Percentiles rank a stretch among this genome's conserved stretches.
phyloP scores from a whole-genome alignment of 768 basidiomycete species.

The Pisolithus orientalis region DNA sequence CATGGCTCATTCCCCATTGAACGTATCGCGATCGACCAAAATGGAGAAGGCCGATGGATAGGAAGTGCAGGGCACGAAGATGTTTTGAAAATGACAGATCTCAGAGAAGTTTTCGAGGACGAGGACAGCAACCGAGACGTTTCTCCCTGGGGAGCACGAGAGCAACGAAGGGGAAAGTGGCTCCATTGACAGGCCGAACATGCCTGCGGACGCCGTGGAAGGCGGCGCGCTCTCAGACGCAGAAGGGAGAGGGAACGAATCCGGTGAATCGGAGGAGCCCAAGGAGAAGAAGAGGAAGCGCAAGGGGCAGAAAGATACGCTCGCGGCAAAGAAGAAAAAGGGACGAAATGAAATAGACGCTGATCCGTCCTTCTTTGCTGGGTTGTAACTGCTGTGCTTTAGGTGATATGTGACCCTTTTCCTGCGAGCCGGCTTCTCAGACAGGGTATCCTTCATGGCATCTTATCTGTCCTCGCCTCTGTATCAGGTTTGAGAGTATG shows the following conservation, averaged over 20 bases:
- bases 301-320: conserved; percentile 46
- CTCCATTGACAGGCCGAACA: conserved; percentile 5
- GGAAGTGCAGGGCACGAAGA: conserved; percentile 93
- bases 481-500: too few species aligned
- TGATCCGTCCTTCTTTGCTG: conserved; percentile 62
- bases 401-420: not conserved
- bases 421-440: too few species aligned
- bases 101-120: conserved; percentile 64
- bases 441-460: too few species aligned
- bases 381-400: conserved; percentile 33
- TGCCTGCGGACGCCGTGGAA: conserved; percentile 4
- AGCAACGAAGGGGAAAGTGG: conserved; percentile 10
- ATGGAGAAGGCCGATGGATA: conserved; percentile 70
- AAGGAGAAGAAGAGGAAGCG: conserved; percentile 49
- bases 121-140: conserved; percentile 27
- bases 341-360: conserved; percentile 53
- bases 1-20: conserved; percentile 93
- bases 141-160: conserved; percentile 17
- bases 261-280: conserved; percentile 22
- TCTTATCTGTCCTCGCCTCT: too few species aligned
- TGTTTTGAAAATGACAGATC: conserved; percentile 74
- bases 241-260: conserved; percentile 18
- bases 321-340: conserved; percentile 42
- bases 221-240: conserved; percentile 3
- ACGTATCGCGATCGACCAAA: conserved; percentile 62